Conservation (phyloP, 192 early-diverging fungal genomes). For the Backusella psychrophila region DNA sequence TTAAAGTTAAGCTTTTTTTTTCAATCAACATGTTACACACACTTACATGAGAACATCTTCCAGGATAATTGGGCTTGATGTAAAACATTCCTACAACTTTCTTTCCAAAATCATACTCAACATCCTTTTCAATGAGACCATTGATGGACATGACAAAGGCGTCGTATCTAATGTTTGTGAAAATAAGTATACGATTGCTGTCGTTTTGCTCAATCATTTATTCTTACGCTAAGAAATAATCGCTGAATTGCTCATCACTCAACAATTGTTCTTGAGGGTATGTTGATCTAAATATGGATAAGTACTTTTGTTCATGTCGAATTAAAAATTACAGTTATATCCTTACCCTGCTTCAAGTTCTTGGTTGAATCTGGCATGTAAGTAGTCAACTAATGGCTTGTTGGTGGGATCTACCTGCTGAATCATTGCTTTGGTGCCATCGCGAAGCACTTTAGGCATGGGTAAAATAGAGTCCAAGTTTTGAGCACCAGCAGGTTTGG, state of each 20-base stretch:
- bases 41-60: constrained; percentile 51
- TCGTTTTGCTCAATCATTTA: neutral
- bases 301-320: neutral
- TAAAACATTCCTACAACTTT: constrained; percentile 68
- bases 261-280: constrained; percentile 65
- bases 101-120: constrained; percentile 40
- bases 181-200: neutral
- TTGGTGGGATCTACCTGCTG: constrained; percentile 25
- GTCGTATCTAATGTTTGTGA: constrained; percentile 31
- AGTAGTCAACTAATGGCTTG: constrained; percentile 29
- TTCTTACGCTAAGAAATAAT: constrained; percentile 47
- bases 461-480: constrained; percentile 16
- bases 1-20: constrained; percentile 4
- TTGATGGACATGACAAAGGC: constrained; percentile 49
- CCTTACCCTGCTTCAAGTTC: constrained; percentile 58
- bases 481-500: constrained; percentile 10
- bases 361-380: constrained; percentile 57
- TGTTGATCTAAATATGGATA: constrained; percentile 42
- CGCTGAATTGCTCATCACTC: constrained; percentile 40
- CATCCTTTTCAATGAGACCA: constrained; percentile 17
- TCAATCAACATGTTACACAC: neutral
- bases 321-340: neutral
- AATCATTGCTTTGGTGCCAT: constrained; percentile 5
- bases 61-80: constrained; percentile 80
- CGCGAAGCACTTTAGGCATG: constrained; percentile 16